Evolutionary conservation across 345 rosid species (phyloP), one percentile per base, ranked within the genome.

Genomic region (Zanthoxylum bungeanum): DNA sequence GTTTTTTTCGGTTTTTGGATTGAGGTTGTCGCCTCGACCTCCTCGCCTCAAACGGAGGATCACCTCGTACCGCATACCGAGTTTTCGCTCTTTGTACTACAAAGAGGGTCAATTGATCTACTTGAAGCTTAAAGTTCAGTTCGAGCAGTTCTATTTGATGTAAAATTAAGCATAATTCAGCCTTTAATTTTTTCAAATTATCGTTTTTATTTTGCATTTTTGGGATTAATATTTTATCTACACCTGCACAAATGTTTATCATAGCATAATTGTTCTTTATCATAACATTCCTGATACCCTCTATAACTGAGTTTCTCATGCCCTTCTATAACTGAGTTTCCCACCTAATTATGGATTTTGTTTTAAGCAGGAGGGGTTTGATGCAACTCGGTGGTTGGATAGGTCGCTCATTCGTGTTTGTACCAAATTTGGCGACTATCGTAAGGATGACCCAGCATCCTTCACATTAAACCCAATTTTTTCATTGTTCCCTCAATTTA

Each of bases 321-420:
- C n/a, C n/a, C n/a, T n/a, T n/a, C n/a, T n/a, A n/a, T n/a, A n/a
- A n/a, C n/a, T 5, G 19, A 19, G 56, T 34, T 25, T 19, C 61
- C 28, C 42, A 42, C 49, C 30, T 73, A 11, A 50, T 68, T 24
- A 37, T 64, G 44, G 40, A 28, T 33, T 67, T 64, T 75, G 70
- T 71, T 50, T 60, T 61, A 58, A 69, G 64, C 92, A 96, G 99
- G 99, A 96, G 76, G 98, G 93, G 51, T 96, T 96, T 84, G 99
- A 96, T 82, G 97, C 97, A 72, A 91, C 98, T 55, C 89, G 99
- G 75, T 96, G 99, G 99, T 74, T 96, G 78, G 99, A 96, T 77
- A 83, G 99, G 77, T 91, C 86, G 55, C 98, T 96, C 49, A 96
- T 96, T 75, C 96, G 97, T 31, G 62, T 93, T 9, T 96, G 99